phyloP scores from a whole-genome alignment of 176 grass and related monocot genomes.

The Paspalum vaginatum region DNA sequence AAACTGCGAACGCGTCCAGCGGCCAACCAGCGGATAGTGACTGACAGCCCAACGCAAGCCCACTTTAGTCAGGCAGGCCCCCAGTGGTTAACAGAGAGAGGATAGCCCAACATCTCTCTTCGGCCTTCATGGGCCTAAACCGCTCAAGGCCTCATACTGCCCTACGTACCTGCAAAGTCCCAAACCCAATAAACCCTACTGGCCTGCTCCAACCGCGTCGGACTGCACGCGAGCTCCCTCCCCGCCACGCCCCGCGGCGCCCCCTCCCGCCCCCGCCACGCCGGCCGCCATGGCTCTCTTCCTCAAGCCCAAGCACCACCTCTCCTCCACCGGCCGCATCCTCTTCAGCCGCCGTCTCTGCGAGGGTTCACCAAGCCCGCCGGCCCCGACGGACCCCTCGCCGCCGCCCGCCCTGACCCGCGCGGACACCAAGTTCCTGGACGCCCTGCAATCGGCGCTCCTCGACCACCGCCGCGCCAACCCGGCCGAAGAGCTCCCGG shows the following conservation, averaged over 20 bases:
- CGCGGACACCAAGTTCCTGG: constrained; percentile 63
- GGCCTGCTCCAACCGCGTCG: background rate
- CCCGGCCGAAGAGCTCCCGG: constrained; percentile 19
- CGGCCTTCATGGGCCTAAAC: background rate
- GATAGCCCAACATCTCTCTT: too few relatives aligned
- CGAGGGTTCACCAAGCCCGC: constrained; percentile 3
- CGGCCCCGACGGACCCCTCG: background rate
- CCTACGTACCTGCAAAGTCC: too few relatives aligned
- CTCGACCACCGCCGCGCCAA: constrained; percentile 64
- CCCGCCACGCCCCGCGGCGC: background rate
- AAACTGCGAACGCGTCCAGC: too few relatives aligned
- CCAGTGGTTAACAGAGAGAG: too few relatives aligned
- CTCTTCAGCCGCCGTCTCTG: constrained; percentile 40
- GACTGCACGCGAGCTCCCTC: background rate
- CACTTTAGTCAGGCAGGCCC: too few relatives aligned
- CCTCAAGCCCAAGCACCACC: constrained; percentile 48
- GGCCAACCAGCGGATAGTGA: background rate
- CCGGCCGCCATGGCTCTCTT: constrained; percentile 61
- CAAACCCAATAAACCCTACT: constrained; percentile 38
- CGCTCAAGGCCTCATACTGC: background rate
- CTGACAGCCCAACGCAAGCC: too few relatives aligned
- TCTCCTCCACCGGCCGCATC: constrained; percentile 24
- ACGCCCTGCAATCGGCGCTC: constrained; percentile 65
- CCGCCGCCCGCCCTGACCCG: constrained; percentile 26
- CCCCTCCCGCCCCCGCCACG: background rate